Conservation (phyloP, 164 flowering plant genomes). For the Warburgia ugandensis region DNA sequence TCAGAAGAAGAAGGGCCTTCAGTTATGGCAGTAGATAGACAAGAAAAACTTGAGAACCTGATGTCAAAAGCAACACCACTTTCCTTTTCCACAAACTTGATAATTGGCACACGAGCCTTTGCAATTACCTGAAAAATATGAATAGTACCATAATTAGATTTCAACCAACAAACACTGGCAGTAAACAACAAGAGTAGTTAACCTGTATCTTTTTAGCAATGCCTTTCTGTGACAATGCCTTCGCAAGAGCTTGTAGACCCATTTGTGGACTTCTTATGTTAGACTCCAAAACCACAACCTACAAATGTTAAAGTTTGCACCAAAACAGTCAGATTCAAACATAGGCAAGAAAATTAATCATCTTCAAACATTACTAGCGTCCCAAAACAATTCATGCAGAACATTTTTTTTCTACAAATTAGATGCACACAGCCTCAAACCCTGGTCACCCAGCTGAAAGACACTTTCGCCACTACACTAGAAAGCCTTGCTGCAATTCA, state of each 20-base stretch:
- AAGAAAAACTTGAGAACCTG: constrained; percentile 38
- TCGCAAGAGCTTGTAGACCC: constrained; percentile 76
- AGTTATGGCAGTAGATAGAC: too few relatives aligned
- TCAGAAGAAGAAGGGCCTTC: too few relatives aligned
- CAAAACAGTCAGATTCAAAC: too few relatives aligned
- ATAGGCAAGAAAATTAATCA: too few relatives aligned
- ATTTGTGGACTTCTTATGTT: constrained; percentile 60
- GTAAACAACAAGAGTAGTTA: constrained; percentile 1
- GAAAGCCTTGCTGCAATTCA: too few relatives aligned
- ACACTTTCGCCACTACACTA: too few relatives aligned
- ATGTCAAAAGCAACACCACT: constrained; percentile 86
- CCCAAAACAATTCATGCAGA: too few relatives aligned
- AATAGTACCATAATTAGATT: constrained; percentile 5
- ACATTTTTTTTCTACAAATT: too few relatives aligned
- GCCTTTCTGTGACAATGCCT: constrained; percentile 71
- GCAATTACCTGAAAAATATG: constrained; percentile 61
- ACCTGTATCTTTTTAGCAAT: constrained; percentile 93
- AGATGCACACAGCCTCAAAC: too few relatives aligned
- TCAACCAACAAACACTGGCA: background rate
- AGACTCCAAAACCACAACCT: constrained; percentile 90
- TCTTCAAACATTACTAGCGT: too few relatives aligned
- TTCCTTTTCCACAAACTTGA: constrained; percentile 76
- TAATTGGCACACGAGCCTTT: constrained; percentile 90
- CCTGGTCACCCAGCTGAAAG: too few relatives aligned
- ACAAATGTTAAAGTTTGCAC: too few relatives aligned